Percentiles rank a stretch among this genome's conserved stretches.
Conservation (phyloP, 768 basidiomycete species). For the Leccinum obscurum region DNA sequence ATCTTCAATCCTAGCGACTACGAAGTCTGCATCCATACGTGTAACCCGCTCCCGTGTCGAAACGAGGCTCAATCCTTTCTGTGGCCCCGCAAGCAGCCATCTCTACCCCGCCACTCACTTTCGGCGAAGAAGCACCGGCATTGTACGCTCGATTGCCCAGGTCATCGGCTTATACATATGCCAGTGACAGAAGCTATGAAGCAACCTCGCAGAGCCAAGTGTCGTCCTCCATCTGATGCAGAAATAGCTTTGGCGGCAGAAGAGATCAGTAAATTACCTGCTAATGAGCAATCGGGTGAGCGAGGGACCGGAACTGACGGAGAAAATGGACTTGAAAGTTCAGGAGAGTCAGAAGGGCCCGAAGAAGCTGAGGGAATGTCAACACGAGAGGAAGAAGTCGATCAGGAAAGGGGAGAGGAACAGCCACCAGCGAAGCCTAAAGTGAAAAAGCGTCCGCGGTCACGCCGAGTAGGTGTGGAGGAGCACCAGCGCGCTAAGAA, state of each 20-base stretch:
- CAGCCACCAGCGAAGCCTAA: background rate
- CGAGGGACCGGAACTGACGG: background rate
- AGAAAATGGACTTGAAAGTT: constrained; percentile 1
- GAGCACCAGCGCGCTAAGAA: constrained; percentile 17
- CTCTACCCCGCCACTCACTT: constrained; percentile 27
- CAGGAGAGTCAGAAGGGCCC: constrained; percentile 11
- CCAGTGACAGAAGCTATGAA: constrained; percentile 16
- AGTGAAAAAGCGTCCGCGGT: constrained; percentile 21
- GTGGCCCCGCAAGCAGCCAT: constrained; percentile 23
- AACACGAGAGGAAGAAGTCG: constrained; percentile 5
- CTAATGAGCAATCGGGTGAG: background rate
- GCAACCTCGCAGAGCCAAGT: constrained; percentile 25
- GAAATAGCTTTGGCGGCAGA: constrained; percentile 19
- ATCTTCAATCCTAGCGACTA: constrained; percentile 12
- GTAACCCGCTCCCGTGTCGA: constrained; percentile 23
- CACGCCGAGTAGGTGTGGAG: constrained; percentile 11
- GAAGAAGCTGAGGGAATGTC: constrained; percentile 16
- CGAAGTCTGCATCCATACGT: constrained; percentile 31
- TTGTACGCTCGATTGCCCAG: constrained; percentile 23
- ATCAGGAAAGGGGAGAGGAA: constrained; percentile 3
- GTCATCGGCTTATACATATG: constrained; percentile 22
- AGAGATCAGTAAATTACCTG: constrained; percentile 5
- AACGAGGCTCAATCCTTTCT: constrained; percentile 29
- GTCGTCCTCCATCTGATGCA: constrained; percentile 22
- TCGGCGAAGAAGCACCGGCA: constrained; percentile 23